Evolutionary conservation across 2,329 filamentous ascomycete species (phyloP).

Genomic region (Talaromyces albobiverticillius): DNA sequence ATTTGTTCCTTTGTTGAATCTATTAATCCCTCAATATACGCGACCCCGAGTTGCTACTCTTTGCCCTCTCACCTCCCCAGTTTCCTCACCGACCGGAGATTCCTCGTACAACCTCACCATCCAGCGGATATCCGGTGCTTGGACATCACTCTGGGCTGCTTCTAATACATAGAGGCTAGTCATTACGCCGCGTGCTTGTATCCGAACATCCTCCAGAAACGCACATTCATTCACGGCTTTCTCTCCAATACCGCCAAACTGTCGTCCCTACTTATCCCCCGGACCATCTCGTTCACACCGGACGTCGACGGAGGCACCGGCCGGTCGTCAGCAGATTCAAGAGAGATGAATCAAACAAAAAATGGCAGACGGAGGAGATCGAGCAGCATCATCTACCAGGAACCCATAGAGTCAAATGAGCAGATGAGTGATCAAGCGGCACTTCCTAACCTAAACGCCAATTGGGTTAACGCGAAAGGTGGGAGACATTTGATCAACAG

Average conservation of each 20-base stretch:
- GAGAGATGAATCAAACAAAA: conserved; percentile 59
- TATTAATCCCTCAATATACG: background rate
- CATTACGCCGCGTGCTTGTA: background rate
- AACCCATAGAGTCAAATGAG: conserved; percentile 93
- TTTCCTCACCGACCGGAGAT: conserved; percentile 1
- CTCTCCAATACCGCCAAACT: conserved; percentile 80
- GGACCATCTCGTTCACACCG: conserved; percentile 88
- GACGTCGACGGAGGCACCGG: conserved; percentile 65
- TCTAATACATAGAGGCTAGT: background rate
- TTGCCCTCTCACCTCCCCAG: no score
- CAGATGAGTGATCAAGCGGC: conserved; percentile 96
- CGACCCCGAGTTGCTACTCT: background rate
- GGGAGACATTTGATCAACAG: conserved; percentile 17
- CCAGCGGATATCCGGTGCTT: background rate
- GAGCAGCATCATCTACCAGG: conserved; percentile 97
- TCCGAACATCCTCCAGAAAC: background rate
- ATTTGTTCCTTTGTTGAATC: background rate
- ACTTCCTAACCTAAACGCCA: conserved; percentile 91
- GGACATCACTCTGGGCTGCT: background rate
- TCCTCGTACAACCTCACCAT: conserved; percentile 1
- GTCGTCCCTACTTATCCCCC: conserved; percentile 87
- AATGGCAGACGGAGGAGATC: conserved; percentile 82
- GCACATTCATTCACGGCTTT: conserved; percentile 16
- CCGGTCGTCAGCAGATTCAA: conserved; percentile 58
- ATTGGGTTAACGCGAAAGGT: conserved; percentile 99